A percentile compares a stretch with the other conserved stretches of the same genome.
These are phyloP conservation scores for Croton setiger DNA, from an alignment of 441 rosid genomes.

Conservation along the genomic window DNA sequence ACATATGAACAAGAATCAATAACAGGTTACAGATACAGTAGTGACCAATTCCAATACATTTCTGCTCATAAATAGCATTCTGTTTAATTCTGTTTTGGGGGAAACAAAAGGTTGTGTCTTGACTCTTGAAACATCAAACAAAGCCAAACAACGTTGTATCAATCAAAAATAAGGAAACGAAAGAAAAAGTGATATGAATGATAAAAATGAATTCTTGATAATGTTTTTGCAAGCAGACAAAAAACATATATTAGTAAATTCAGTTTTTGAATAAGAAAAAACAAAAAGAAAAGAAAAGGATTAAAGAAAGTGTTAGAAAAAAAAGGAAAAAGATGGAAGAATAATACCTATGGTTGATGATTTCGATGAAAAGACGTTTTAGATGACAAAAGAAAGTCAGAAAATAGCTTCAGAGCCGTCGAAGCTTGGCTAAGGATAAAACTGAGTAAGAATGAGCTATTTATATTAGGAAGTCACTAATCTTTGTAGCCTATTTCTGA, in stretches of 20 bases:
- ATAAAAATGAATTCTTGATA: not conserved
- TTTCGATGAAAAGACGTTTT: too few species aligned
- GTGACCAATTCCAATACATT: not conserved
- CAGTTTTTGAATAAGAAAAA: not conserved
- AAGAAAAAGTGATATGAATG: not conserved
- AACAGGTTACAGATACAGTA: not conserved
- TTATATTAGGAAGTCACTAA: too few species aligned
- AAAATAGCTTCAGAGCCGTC: too few species aligned
- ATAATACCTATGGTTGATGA: not conserved
- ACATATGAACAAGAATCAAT: too few species aligned
- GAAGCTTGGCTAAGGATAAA: too few species aligned
- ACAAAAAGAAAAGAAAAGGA: not conserved
- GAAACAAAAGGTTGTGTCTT: not conserved
- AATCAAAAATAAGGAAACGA: not conserved
- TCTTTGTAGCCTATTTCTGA: too few species aligned
- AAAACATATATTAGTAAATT: not conserved
- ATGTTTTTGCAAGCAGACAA: not conserved
- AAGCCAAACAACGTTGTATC: not conserved
- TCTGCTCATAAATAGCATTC: not conserved
- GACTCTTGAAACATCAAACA: not conserved
- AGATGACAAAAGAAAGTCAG: too few species aligned
- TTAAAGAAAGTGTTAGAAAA: too few species aligned
- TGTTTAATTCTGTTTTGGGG: too few species aligned
- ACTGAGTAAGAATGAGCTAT: too few species aligned
- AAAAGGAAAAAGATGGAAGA: not conserved